Evolutionary conservation across 495 filamentous ascomycete genomes (phyloP), one percentile per base, ranked within the genome.

Genomic region (Penicillium ochrochloron): DNA sequence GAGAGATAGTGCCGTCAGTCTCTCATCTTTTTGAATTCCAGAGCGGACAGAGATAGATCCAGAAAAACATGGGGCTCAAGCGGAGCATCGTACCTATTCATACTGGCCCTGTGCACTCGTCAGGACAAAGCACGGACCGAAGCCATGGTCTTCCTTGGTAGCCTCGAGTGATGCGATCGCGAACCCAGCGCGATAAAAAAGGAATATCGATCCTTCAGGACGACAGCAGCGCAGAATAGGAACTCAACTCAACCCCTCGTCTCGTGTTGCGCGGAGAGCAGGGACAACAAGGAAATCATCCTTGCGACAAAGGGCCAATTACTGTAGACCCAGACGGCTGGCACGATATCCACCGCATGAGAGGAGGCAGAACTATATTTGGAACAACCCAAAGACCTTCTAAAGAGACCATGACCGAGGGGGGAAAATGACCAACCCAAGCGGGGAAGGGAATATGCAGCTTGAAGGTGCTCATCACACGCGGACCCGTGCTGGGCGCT

Each of bases 51-150:
- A 25, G 41, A 19, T 29, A 39, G 33, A 65, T 27, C 46, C 34
- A 57, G 10, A 46, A 62, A 33, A 33, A 2, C 31, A 56, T 23
- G 58, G 63, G 51, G 55, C 60, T 60, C 56, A 64, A 66, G 59
- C 48, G 51, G 59, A 63, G 56, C 19, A 51, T 67, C 73, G 57
- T 65, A 80, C 78, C 75, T 78, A 74, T 79, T 80, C 78, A 80
- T 80, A 73, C 65, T 75, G 71, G 65, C 46, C 61, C 59, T 67
- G 59, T 64, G 66, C 62, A 71, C 55, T 60, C 60, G 57, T 73
- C 66, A 76, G 61, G 69, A 73, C 56, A 61, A 66, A 62, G 66
- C 70, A 63, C 70, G 59, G 57, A 59, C 59, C 61, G 62, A 70
- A 66, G 71, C 72, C 77, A 80, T 80, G 68, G 63, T 64, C 27